Evolutionary conservation across 495 filamentous ascomycete species (phyloP).

Genomic region (Hypoxylon lenormandii): DNA sequence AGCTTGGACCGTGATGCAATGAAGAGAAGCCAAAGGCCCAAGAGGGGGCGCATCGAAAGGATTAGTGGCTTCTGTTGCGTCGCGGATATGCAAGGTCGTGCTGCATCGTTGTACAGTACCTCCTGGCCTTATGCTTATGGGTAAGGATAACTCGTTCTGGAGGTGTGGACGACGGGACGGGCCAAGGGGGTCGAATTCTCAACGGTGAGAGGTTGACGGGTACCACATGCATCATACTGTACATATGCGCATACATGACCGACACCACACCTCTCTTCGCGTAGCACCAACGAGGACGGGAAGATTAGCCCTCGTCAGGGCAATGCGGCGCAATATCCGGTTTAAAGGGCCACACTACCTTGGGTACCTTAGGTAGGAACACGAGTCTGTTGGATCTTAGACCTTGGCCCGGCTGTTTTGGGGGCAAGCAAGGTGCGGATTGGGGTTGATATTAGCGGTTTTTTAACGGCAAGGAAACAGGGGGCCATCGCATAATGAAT

Average conservation of each 20-base stretch:
- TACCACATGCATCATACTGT: conserved; percentile 44
- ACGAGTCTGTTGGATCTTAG: neutral
- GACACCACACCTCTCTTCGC: conserved; percentile 31
- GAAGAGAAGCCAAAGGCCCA: conserved; percentile 17
- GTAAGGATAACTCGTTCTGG: conserved; percentile 47
- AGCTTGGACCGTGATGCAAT: conserved; percentile 20
- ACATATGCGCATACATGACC: conserved; percentile 40
- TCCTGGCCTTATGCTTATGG: conserved; percentile 43
- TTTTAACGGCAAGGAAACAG: conserved; percentile 17
- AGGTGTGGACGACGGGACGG: conserved; percentile 43
- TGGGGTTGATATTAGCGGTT: conserved; percentile 2
- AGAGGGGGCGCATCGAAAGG: conserved; percentile 42
- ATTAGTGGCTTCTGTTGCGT: conserved; percentile 40
- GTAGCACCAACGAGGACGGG: conserved; percentile 39
- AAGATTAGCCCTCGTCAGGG: conserved; percentile 35
- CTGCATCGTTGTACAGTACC: conserved; percentile 40
- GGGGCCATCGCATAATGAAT: too few relatives aligned
- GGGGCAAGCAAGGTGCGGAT: conserved; percentile 20
- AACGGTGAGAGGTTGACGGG: conserved; percentile 45
- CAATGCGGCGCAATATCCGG: conserved; percentile 35
- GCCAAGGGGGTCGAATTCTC: conserved; percentile 32
- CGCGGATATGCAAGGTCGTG: conserved; percentile 49
- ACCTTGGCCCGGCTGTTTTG: conserved; percentile 25
- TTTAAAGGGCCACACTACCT: conserved; percentile 17
- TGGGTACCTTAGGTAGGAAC: too few relatives aligned